These are phyloP conservation scores for Daedalea quercina DNA, from an alignment of 768 basidiomycete genomes.

Conservation along the genomic window DNA sequence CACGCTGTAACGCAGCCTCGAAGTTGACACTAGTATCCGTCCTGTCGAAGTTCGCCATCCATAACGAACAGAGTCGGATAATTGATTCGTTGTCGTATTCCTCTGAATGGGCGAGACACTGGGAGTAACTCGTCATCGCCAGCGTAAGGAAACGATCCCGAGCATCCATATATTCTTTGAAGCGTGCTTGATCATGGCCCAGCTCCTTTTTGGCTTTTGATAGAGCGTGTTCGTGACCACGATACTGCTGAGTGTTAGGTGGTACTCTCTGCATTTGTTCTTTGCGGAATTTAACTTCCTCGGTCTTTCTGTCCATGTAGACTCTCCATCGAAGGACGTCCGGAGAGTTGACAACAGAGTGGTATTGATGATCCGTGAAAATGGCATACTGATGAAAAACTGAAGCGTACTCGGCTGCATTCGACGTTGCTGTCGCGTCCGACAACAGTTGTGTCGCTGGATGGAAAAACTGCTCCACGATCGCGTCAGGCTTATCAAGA, in stretches of 20 bases:
- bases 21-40: conserved; percentile 35
- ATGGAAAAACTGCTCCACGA: conserved; percentile 64
- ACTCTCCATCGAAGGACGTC: conserved; percentile 64
- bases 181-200: conserved; percentile 44
- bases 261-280: conserved; percentile 24
- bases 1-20: conserved; percentile 40
- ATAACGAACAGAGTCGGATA: conserved; percentile 82
- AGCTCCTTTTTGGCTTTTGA: conserved; percentile 42
- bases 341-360: conserved; percentile 58
- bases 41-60: conserved; percentile 84
- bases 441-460: conserved; percentile 40
- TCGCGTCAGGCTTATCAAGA: conserved; percentile 68
- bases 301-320: conserved; percentile 65
- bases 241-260: conserved; percentile 13
- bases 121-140: conserved; percentile 84
- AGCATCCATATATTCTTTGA: conserved; percentile 34
- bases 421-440: not conserved
- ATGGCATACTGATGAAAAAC: conserved; percentile 79
- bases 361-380: conserved; percentile 87
- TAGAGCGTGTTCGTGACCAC: conserved; percentile 30
- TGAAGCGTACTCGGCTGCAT: conserved; percentile 31
- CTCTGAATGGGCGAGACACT: conserved; percentile 63
- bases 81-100: conserved; percentile 69
- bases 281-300: conserved; percentile 56
- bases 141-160: conserved; percentile 59